phyloP scores from a whole-genome alignment of 164 flowering plant genomes.

The Taxillus chinensis region DNA sequence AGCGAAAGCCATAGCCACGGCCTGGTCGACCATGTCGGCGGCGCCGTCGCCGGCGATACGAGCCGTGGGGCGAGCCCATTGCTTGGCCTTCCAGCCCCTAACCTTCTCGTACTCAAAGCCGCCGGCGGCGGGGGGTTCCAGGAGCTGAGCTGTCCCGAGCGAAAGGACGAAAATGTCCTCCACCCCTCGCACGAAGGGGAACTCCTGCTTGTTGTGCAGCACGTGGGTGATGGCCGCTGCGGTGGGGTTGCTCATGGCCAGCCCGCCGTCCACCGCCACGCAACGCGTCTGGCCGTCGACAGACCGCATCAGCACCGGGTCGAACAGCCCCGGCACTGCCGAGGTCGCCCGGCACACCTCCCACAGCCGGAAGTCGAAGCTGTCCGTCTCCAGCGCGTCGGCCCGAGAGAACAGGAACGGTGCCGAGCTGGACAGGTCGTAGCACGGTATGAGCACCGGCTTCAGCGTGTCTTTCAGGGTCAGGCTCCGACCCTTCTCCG shows the following conservation, averaged over 20 bases:
- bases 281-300: slow-evolving; percentile 63
- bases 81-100: slow-evolving; percentile 59
- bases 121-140: slow-evolving; percentile 23
- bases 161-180: slow-evolving; percentile 86
- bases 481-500: slow-evolving; percentile 26
- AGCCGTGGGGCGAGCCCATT: slow-evolving; percentile 80
- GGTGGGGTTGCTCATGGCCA: slow-evolving; percentile 87
- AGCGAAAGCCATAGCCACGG: slow-evolving; percentile 86
- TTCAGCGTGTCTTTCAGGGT: slow-evolving; percentile 80
- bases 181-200: slow-evolving; percentile 87
- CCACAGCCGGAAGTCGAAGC: slow-evolving; percentile 78
- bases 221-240: slow-evolving; percentile 98
- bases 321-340: slow-evolving; percentile 60
- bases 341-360: slow-evolving; percentile 89
- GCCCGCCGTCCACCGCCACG: slow-evolving; percentile 74
- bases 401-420: slow-evolving; percentile 92
- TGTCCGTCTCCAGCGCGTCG: slow-evolving; percentile 75
- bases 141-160: slow-evolving; percentile 58
- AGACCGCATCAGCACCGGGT: slow-evolving; percentile 59
- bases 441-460: slow-evolving; percentile 89
- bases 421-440: slow-evolving; percentile 78
- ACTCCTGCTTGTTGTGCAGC: slow-evolving; percentile 93
- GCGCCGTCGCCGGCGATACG: slow-evolving; percentile 70
- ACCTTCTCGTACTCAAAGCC: slow-evolving; percentile 53
- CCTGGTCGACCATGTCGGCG: slow-evolving; percentile 82